Percentiles rank a stretch among this genome's conserved stretches.
Evolutionary conservation across 768 basidiomycete species (phyloP).

Genomic region (Serendipita sp.): DNA sequence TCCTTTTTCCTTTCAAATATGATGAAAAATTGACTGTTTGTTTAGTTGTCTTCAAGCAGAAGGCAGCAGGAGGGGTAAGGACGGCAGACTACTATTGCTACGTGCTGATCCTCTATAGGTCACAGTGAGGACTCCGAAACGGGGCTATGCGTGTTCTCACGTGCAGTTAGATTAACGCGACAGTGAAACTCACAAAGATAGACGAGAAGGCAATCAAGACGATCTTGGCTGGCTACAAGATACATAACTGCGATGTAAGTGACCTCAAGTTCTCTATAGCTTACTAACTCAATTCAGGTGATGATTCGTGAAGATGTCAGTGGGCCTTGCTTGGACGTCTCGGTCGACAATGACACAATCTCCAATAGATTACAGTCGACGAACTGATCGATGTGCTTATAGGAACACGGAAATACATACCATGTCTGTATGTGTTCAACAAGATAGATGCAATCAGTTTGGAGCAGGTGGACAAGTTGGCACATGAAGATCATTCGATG

Average conservation of each 20-base stretch:
- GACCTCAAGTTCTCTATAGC: background rate
- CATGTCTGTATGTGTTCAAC: constrained; percentile 93
- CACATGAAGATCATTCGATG: constrained; percentile 67
- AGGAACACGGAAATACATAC: constrained; percentile 92
- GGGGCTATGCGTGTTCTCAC: background rate
- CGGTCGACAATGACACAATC: constrained; percentile 9
- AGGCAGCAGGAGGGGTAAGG: constrained; percentile 79
- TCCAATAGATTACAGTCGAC: constrained; percentile 69
- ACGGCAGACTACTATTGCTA: constrained; percentile 5
- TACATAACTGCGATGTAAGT: constrained; percentile 72
- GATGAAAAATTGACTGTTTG: background rate
- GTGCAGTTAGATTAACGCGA: constrained; percentile 54
- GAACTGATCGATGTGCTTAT: constrained; percentile 98
- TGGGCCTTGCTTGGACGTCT: constrained; percentile 10
- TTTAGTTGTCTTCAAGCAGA: constrained; percentile 76
- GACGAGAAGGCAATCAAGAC: constrained; percentile 91
- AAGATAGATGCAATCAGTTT: constrained; percentile 84
- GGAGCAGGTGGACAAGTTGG: constrained; percentile 69
- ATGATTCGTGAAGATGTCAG: constrained; percentile 96
- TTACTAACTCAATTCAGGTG: constrained; percentile 21
- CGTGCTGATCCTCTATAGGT: background rate
- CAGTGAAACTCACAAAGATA: constrained; percentile 85
- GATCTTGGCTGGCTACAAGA: constrained; percentile 79
- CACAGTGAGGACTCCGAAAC: background rate
- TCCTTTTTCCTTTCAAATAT: background rate